Percentiles rank a stretch among this genome's conserved stretches.
Evolutionary conservation across 257 asterid species (phyloP).

Genomic region (Nicotiana knightiana): DNA sequence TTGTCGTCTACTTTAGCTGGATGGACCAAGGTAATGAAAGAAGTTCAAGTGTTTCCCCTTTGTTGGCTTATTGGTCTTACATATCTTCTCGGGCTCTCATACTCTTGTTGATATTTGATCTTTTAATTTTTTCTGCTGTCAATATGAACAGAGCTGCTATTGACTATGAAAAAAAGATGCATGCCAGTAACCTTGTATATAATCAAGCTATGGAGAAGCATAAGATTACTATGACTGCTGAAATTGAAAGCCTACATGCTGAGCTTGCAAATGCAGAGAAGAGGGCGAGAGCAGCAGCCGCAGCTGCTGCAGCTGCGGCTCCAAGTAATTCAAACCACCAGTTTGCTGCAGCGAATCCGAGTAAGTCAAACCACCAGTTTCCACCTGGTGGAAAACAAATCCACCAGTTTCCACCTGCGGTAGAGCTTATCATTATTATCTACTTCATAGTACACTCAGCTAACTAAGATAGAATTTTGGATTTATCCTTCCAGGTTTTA

Average conservation of each 20-base stretch:
- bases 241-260: slow-evolving; percentile 51
- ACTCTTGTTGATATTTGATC: neutral
- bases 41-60: too few relatives aligned
- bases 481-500: slow-evolving; percentile 33
- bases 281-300: slow-evolving; percentile 47
- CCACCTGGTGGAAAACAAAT: neutral
- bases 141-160: slow-evolving; percentile 56
- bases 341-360: slow-evolving; percentile 30
- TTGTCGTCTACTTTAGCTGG: too few relatives aligned
- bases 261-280: slow-evolving; percentile 66
- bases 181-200: slow-evolving; percentile 34
- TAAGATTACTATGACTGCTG: slow-evolving; percentile 46
- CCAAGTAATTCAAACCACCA: slow-evolving; percentile 30
- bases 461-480: neutral
- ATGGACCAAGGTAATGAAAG: too few relatives aligned
- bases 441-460: neutral
- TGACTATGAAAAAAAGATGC: slow-evolving; percentile 70
- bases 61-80: too few relatives aligned
- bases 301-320: slow-evolving; percentile 34
- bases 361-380: slow-evolving; percentile 21
- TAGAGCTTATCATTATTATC: neutral
- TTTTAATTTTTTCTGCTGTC: slow-evolving; percentile 13
- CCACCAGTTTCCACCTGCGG: neutral
- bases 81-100: neutral
- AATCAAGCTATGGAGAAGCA: slow-evolving; percentile 70